These are phyloP conservation scores for Trapa incisa DNA, from an alignment of 345 rosid species.

Conservation along the genomic window DNA sequence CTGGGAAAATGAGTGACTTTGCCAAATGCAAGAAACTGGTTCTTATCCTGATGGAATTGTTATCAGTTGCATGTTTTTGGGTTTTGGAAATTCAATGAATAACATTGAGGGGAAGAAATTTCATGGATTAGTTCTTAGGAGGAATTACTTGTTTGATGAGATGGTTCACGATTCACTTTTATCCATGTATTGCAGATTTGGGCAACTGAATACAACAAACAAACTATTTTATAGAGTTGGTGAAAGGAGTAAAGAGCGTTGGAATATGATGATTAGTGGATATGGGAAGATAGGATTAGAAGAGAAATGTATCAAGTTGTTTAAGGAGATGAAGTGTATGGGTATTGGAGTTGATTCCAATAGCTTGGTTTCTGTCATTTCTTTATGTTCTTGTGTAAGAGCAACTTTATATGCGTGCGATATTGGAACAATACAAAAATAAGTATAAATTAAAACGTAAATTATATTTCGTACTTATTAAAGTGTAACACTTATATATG, in stretches of 20 bases:
- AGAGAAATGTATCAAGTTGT: constrained; percentile 28
- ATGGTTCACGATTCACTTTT: constrained; percentile 34
- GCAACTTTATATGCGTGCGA: constrained; percentile 28
- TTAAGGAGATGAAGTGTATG: constrained; percentile 31
- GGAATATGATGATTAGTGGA: constrained; percentile 43
- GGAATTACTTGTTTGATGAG: constrained; percentile 23
- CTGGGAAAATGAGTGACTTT: constrained; percentile 33
- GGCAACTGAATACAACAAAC: constrained; percentile 29
- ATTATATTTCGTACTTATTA: no score
- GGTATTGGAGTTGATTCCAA: constrained; percentile 28
- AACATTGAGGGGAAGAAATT: constrained; percentile 40
- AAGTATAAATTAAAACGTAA: no score
- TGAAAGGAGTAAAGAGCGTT: constrained; percentile 25
- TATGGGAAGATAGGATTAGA: constrained; percentile 34
- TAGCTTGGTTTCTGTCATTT: constrained; percentile 38
- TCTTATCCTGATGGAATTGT: constrained; percentile 41
- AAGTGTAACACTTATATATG: no score
- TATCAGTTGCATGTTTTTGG: constrained; percentile 41
- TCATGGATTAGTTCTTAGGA: constrained; percentile 43
- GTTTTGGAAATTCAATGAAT: constrained; percentile 30
- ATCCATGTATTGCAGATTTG: constrained; percentile 53
- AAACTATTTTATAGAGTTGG: constrained; percentile 24
- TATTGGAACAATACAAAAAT: no score
- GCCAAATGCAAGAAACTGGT: constrained; percentile 41
- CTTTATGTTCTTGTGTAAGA: constrained; percentile 39